Conservation (phyloP, 352 stramenopile species). For the Globisporangium acanthophoron region DNA sequence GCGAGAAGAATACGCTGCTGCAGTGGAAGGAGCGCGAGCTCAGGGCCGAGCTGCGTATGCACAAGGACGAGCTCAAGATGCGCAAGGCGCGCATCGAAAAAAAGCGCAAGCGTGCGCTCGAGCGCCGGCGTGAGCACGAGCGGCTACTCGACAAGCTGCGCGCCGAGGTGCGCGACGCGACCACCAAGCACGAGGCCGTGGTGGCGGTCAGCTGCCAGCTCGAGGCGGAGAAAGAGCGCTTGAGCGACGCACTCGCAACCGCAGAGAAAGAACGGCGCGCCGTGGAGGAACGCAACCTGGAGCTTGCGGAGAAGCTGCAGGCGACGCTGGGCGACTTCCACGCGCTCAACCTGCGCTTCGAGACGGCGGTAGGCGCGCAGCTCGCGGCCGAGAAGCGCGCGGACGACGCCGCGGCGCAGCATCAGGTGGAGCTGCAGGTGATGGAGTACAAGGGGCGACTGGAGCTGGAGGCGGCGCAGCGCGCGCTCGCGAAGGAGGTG, state of each 20-base stretch:
- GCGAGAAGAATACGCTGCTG: constrained; percentile 63
- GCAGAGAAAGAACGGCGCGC: constrained; percentile 32
- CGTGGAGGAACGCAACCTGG: constrained; percentile 41
- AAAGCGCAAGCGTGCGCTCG: constrained; percentile 59
- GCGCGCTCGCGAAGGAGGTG: constrained; percentile 32
- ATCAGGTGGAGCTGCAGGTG: constrained; percentile 52
- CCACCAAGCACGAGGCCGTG: constrained; percentile 10
- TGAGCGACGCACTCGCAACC: constrained; percentile 17
- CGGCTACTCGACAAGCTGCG: constrained; percentile 35
- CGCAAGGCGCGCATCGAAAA: constrained; percentile 67
- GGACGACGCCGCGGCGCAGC: constrained; percentile 33
- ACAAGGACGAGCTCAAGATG: constrained; percentile 56
- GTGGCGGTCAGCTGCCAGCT: constrained; percentile 13
- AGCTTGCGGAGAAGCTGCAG: constrained; percentile 60
- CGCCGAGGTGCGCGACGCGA: constrained; percentile 23
- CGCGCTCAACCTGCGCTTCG: constrained; percentile 55
- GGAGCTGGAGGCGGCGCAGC: constrained; percentile 32
- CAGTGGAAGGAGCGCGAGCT: constrained; percentile 69
- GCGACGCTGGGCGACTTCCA: constrained; percentile 60
- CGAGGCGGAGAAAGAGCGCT: constrained; percentile 18
- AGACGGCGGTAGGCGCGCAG: constrained; percentile 40
- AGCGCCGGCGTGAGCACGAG: constrained; percentile 61
- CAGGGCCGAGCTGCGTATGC: constrained; percentile 53
- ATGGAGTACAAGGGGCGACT: constrained; percentile 52
- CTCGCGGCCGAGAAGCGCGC: constrained; percentile 42